Conservation (phyloP, 176 grass and related monocot genomes). For the Oryza australiensis region DNA sequence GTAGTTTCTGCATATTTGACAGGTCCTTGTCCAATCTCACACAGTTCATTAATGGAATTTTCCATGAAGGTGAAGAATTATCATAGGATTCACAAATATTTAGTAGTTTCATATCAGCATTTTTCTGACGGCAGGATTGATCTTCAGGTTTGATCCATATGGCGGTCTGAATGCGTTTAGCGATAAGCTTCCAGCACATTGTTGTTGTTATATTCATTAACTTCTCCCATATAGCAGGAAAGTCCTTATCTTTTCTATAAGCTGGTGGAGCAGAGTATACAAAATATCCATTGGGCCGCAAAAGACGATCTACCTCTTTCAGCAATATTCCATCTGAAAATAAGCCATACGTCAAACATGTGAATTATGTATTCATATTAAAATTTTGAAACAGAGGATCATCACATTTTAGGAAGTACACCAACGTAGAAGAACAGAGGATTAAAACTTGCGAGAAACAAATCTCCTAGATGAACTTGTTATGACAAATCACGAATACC, state of each 20-base stretch:
- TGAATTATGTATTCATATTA: neutral
- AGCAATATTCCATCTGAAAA: constrained; percentile 95
- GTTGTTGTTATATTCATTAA: constrained; percentile 75
- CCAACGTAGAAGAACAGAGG: neutral
- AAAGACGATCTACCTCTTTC: constrained; percentile 90
- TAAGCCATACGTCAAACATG: constrained; percentile 14
- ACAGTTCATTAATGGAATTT: constrained; percentile 78
- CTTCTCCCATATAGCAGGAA: constrained; percentile 86
- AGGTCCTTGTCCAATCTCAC: constrained; percentile 52
- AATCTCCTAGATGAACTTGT: constrained; percentile 15
- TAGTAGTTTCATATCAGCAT: constrained; percentile 67
- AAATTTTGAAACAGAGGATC: constrained; percentile 21
- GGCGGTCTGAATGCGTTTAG: constrained; percentile 86
- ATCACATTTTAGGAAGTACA: constrained; percentile 20
- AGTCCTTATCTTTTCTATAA: constrained; percentile 93
- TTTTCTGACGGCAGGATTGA: constrained; percentile 67
- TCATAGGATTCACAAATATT: constrained; percentile 60
- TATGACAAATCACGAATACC: neutral
- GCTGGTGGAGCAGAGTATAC: constrained; percentile 98
- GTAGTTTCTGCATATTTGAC: constrained; percentile 58
- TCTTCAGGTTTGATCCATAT: constrained; percentile 91
- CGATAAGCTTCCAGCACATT: constrained; percentile 96
- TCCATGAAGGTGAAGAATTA: constrained; percentile 64
- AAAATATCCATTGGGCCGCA: constrained; percentile 88
- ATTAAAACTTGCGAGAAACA: neutral